Evolutionary conservation across 2,329 filamentous ascomycete genomes (phyloP), one percentile per base, ranked within the genome.

Genomic region (Diplodia corticola): DNA sequence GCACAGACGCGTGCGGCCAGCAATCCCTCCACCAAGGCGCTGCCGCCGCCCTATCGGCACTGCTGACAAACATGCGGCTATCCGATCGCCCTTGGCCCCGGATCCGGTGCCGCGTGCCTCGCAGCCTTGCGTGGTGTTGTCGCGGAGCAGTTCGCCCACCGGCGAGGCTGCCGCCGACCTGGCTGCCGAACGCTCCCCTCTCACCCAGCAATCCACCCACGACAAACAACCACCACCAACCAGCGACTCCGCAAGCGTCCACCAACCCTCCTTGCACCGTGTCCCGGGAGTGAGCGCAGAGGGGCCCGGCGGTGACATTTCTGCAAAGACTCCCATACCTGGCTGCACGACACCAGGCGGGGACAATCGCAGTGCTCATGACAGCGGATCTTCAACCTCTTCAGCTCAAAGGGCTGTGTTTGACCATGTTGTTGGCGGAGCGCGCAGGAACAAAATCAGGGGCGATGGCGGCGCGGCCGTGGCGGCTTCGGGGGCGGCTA

Each of bases 11-110:
- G 12, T 22, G 5, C 59, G 59, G 7, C 30, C 46, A 37, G 20
- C 60, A 13, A 51, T 51, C 30, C 48, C 48, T 53, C 60, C 48
- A 33, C 48, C 60, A n/a, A n/a, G 35, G 20, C 48, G 60, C 20
- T 40, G 60, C 22, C 60, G 46, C 7, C 15, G 33, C 60, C 48
- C 33, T 22, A 20, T 30, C 48, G 30, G 26, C 48, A 15, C 30
- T 5, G 30, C 37, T 35, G 48, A 63, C 30, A 30, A 7, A 24
- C 48, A 63, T 53, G 40, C n/a, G 40, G 40, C 40, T 44, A 6
- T 20, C 40, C 48, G 60, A 51, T 63, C 60, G 15, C 49, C 20
- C 20, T 24, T 20, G 17, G 46, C 48, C 48, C 9, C 60, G 22
- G 35, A 51, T 51, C 60, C 12, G 15, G 20, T 22, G 17, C 10